phyloP scores from a whole-genome alignment of 805 yeast genomes.

The Starmerella bombi region DNA sequence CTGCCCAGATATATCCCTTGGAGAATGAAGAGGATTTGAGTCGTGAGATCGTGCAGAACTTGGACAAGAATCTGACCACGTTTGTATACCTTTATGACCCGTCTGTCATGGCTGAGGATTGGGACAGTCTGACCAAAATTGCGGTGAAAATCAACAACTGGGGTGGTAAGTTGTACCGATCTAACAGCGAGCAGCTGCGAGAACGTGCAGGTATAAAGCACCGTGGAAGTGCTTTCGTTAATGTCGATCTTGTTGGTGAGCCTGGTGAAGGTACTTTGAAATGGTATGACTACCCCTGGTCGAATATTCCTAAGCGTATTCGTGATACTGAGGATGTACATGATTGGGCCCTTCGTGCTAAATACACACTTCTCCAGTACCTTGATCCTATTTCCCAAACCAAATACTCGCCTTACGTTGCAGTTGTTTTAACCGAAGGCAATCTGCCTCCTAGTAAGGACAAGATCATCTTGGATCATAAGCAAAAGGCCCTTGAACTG shows the following conservation, averaged over 20 bases:
- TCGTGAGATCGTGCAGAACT: slow-evolving; percentile 19
- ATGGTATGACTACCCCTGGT: slow-evolving; percentile 15
- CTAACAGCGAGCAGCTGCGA: slow-evolving; percentile 13
- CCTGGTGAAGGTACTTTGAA: slow-evolving; percentile 5
- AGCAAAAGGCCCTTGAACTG: slow-evolving; percentile 6
- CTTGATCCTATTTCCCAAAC: slow-evolving; percentile 9
- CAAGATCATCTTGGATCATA: slow-evolving; percentile 3
- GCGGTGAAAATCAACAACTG: slow-evolving; percentile 18
- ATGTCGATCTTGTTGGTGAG: slow-evolving; percentile 9
- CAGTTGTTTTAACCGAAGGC: slow-evolving; percentile 9
- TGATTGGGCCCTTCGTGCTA: slow-evolving; percentile 16
- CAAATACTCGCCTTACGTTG: slow-evolving; percentile 11
- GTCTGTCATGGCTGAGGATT: slow-evolving; percentile 29
- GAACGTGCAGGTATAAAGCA: slow-evolving; percentile 15
- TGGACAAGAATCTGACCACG: slow-evolving; percentile 21
- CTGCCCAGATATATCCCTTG: slow-evolving; percentile 24
- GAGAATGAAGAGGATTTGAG: slow-evolving; percentile 21
- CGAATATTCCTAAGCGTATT: slow-evolving; percentile 17
- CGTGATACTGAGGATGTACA: slow-evolving; percentile 14
- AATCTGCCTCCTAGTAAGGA: not conserved
- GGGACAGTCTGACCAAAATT: slow-evolving; percentile 28
- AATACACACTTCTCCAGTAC: slow-evolving; percentile 9
- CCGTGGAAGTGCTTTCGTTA: slow-evolving; percentile 17
- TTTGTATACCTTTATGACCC: slow-evolving; percentile 32
- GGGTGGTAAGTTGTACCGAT: slow-evolving; percentile 16